Evolutionary conservation across 768 basidiomycete species (phyloP), one percentile per base, ranked within the genome.

Genomic region (Termitomyces heimii): DNA sequence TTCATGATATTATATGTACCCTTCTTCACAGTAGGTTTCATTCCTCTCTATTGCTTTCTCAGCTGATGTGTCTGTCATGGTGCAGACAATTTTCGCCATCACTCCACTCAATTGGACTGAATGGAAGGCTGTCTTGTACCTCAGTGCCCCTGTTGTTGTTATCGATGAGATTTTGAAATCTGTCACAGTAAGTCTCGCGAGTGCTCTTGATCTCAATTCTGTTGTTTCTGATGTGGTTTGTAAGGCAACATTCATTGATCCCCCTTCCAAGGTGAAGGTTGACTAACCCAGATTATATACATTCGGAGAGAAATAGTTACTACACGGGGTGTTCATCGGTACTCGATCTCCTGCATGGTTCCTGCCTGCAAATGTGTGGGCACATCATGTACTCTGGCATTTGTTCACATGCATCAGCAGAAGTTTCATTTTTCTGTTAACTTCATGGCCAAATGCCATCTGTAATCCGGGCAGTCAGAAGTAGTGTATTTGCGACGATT

Each of bases 1-100:
- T 83, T 97, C 65, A 89, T 87, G 78, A 98, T 98, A 66, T 80
- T 99, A 60, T 99, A 99, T 70, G 91, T 97, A 35, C 95, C 96
- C 4, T 92, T 97, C 86, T 94, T 99, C 73, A 89, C 92, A 26
- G 92, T 92, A 63, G 72, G 85, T 79, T 31, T 48, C 9, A 26
- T 48, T 53, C 53, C 16, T 53, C 51, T 52, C 16, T 24, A 31
- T 53, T 22, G 29, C 29, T 32, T 20, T 13, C 20, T 37, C 32
- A 34, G 29, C 43, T 60, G 22, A 58, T 46, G 20, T 37, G 20
- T 32, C 18, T 49, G n/a, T 37, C 39, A 35, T 24, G 54, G 5
- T 28, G 1, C 63, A 94, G 89, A 77, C 85, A 7, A 67, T 97
- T 57, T 98, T 98, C 68, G 91, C 89, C 43, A 97, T 98, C 69